Percentiles rank a stretch among this genome's conserved stretches.
These are phyloP conservation scores for Fusarium tjaetaba DNA, from an alignment of 2,329 filamentous ascomycete species.

Conservation along the genomic window DNA sequence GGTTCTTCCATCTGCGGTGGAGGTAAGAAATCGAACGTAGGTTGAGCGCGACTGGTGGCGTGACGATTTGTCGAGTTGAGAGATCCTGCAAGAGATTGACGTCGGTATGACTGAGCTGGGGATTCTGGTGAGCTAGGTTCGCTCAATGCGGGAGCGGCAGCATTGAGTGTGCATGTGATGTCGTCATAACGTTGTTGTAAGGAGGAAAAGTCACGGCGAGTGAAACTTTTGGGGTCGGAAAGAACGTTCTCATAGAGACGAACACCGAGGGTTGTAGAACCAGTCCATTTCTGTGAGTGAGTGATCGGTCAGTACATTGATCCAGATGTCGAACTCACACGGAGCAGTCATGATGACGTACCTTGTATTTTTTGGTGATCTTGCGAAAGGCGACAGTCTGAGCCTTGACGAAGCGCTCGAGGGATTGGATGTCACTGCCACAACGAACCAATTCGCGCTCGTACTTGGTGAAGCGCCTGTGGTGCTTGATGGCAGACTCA, in stretches of 20 bases:
- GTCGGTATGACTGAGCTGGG: slow-evolving; percentile 24
- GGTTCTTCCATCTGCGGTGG: slow-evolving; percentile 44
- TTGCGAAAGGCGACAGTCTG: slow-evolving; percentile 83
- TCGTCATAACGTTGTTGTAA: slow-evolving; percentile 62
- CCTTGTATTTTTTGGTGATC: slow-evolving; percentile 84
- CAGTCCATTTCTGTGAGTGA: slow-evolving; percentile 77
- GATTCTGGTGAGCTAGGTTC: slow-evolving; percentile 53
- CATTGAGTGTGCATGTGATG: slow-evolving; percentile 58
- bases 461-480: slow-evolving; percentile 63
- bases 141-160: slow-evolving; percentile 54
- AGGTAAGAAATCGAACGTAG: slow-evolving; percentile 47
- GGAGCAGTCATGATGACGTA: slow-evolving; percentile 1
- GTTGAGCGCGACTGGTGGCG: slow-evolving; percentile 40
- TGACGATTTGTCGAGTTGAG: neutral
- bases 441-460: slow-evolving; percentile 65
- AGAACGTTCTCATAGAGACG: slow-evolving; percentile 76
- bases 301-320: neutral
- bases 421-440: slow-evolving; percentile 75
- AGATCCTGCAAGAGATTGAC: slow-evolving; percentile 18
- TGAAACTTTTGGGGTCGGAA: slow-evolving; percentile 75
- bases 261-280: slow-evolving; percentile 70
- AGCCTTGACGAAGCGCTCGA: slow-evolving; percentile 77
- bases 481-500: slow-evolving; percentile 55
- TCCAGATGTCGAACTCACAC: neutral
- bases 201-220: slow-evolving; percentile 69